Evolutionary conservation across 768 basidiomycete species (phyloP).

Genomic region (Podaxis pistillaris): DNA sequence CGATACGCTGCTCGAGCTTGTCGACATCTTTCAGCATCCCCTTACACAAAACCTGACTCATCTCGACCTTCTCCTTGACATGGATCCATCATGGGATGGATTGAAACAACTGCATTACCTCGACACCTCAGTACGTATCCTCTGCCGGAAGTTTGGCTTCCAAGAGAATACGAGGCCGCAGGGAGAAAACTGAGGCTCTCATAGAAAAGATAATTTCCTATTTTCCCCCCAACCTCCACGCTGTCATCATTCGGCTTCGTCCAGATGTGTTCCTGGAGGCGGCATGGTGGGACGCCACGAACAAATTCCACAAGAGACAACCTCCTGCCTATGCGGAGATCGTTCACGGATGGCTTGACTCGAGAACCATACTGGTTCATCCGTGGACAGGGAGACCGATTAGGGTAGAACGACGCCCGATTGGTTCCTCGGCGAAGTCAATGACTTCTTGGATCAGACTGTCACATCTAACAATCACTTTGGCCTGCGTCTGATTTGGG

Average conservation of each 20-base stretch:
- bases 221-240: not conserved
- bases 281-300: not conserved
- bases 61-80: not conserved
- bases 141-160: not conserved
- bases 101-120: not conserved
- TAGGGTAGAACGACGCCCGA: not conserved
- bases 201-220: not conserved
- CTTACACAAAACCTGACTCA: not conserved
- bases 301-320: not conserved
- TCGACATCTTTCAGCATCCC: not conserved
- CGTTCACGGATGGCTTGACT: conserved; percentile 1
- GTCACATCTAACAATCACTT: not conserved
- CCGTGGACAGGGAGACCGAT: not conserved
- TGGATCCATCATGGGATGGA: not conserved
- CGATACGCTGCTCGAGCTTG: not conserved
- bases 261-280: not conserved
- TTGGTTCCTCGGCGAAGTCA: not conserved
- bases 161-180: not conserved
- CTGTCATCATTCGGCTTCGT: not conserved
- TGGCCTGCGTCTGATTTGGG: not conserved
- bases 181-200: not conserved
- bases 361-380: not conserved
- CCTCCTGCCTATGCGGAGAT: not conserved
- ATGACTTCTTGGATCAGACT: not conserved
- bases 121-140: not conserved